Conservation (phyloP, 306 rosid species). For the Prosopis cineraria region DNA sequence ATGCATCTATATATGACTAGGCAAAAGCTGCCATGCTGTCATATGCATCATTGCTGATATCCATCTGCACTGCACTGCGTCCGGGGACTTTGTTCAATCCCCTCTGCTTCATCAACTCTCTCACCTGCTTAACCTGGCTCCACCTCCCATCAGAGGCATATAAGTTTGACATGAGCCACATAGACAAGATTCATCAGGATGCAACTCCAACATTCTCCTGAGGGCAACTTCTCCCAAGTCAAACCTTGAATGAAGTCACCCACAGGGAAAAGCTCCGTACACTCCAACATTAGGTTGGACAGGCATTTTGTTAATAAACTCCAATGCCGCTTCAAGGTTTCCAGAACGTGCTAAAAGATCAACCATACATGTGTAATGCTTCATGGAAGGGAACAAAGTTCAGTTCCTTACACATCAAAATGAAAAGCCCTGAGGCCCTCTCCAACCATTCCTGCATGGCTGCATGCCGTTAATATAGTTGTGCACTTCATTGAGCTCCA, state of each 20-base stretch:
- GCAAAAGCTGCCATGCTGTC: conserved; percentile 39
- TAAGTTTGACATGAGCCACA: conserved; percentile 70
- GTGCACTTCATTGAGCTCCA: conserved; percentile 65
- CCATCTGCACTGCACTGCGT: conserved; percentile 63
- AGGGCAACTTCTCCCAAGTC: conserved; percentile 69
- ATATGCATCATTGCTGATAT: conserved; percentile 30
- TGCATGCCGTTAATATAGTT: conserved; percentile 66
- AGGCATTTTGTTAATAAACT: conserved; percentile 63
- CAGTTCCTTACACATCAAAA: conserved; percentile 54
- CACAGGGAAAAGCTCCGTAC: conserved; percentile 83
- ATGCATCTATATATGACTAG: not conserved
- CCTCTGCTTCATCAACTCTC: conserved; percentile 63
- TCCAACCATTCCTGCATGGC: conserved; percentile 79
- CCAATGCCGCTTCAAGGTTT: conserved; percentile 68
- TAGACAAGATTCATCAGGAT: conserved; percentile 69
- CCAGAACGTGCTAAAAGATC: conserved; percentile 78
- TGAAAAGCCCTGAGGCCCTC: conserved; percentile 67
- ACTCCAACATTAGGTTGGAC: conserved; percentile 62
- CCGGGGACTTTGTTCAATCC: conserved; percentile 70
- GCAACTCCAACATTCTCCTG: conserved; percentile 64
- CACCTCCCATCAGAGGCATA: conserved; percentile 89
- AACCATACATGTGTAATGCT: conserved; percentile 80
- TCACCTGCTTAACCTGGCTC: conserved; percentile 73
- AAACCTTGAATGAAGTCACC: conserved; percentile 79
- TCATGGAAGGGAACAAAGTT: conserved; percentile 70